Conservation (phyloP, 345 rosid genomes). For the Eucalyptus coolabah region DNA sequence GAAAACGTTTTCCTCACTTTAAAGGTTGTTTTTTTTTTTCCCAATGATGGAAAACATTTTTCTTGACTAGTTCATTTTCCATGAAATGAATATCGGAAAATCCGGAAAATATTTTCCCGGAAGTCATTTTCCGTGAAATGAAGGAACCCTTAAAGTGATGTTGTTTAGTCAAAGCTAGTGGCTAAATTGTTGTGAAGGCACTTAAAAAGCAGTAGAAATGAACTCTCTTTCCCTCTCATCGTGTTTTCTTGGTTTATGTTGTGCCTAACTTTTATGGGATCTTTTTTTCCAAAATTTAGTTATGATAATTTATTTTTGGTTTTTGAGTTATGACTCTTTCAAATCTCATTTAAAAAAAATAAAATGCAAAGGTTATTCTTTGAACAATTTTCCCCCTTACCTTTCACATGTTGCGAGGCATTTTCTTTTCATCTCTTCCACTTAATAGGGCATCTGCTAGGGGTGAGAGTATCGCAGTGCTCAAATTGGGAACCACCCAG, state of each 20-base stretch:
- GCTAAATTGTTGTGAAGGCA: no score
- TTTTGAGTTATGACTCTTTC: not conserved
- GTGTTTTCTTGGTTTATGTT: not conserved
- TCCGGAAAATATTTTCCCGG: no score
- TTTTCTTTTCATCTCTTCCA: not conserved
- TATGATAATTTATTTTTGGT: not conserved
- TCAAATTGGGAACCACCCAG: accelerated
- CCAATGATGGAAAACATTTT: no score
- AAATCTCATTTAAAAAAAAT: not conserved
- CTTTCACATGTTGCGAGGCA: not conserved
- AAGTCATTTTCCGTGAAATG: no score
- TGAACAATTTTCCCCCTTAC: not conserved
- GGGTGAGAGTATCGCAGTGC: not conserved
- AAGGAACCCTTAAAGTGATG: no score
- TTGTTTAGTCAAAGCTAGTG: no score
- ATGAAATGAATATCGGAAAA: no score
- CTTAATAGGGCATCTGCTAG: not conserved
- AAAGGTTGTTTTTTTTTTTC: no score
- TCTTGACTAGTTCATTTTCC: no score
- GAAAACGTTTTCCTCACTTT: no score
- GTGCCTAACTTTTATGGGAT: not conserved
- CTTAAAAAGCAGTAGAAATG: no score
- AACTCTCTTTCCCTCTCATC: not conserved
- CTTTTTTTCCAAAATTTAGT: not conserved
- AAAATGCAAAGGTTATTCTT: not conserved